A percentile compares a stretch with the other conserved stretches of the same genome.
Conservation (phyloP, 164 flowering plant species). For the Hamamelis virginiana region DNA sequence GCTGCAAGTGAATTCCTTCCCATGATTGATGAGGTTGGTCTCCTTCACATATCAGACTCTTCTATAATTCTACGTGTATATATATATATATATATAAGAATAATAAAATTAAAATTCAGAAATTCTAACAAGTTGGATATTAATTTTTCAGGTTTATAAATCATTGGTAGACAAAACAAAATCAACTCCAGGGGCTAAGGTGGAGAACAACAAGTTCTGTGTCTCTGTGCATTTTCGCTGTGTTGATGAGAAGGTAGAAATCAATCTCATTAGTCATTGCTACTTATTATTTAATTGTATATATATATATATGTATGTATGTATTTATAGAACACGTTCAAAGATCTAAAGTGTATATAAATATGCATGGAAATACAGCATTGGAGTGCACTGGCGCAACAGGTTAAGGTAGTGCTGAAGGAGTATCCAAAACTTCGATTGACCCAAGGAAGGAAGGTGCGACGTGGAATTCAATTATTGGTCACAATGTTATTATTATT, state of each 20-base stretch:
- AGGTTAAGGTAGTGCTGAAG: conserved; percentile 49
- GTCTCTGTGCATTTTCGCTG: conserved; percentile 86
- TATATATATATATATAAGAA: too few relatives aligned
- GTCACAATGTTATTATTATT: background rate
- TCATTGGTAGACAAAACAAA: conserved; percentile 63
- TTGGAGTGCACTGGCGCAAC: conserved; percentile 59
- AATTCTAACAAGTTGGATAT: background rate
- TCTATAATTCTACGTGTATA: too few relatives aligned
- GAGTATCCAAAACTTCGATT: conserved; percentile 62
- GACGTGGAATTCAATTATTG: background rate
- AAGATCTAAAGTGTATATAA: background rate
- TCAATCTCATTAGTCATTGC: background rate
- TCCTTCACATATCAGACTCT: too few relatives aligned
- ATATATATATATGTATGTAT: background rate
- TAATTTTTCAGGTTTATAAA: conserved; percentile 39
- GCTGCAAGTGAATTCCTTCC: conserved; percentile 70
- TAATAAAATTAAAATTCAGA: background rate
- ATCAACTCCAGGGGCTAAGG: conserved; percentile 70
- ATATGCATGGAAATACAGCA: conserved; percentile 34
- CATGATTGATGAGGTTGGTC: conserved; percentile 59
- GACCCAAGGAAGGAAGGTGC: conserved; percentile 68
- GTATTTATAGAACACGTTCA: background rate
- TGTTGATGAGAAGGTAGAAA: conserved; percentile 83
- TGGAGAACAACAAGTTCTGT: conserved; percentile 93
- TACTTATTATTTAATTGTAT: background rate